A percentile compares a stretch with the other conserved stretches of the same genome.
These are phyloP conservation scores for Amphirosellinia nigrospora DNA, from an alignment of 495 filamentous ascomycete genomes.

Conservation along the genomic window DNA sequence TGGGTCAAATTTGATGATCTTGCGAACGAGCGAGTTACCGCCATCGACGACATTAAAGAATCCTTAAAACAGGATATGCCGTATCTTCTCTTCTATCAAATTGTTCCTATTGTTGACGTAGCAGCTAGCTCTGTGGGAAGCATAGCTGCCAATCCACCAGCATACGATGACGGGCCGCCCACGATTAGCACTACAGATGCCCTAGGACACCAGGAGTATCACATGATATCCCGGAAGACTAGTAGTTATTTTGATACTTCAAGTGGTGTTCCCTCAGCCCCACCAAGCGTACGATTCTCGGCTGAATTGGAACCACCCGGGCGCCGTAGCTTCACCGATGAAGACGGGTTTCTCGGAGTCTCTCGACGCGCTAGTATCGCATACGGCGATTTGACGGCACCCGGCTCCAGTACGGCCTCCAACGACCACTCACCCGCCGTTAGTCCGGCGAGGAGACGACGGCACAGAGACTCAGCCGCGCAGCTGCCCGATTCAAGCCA, in stretches of 20 bases:
- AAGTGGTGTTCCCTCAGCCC: slow-evolving; percentile 36
- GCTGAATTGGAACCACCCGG: slow-evolving; percentile 43
- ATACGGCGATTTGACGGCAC: slow-evolving; percentile 52
- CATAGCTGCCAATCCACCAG: slow-evolving; percentile 57
- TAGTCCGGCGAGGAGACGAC: slow-evolving; percentile 59
- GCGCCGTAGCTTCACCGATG: slow-evolving; percentile 46
- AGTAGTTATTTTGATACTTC: slow-evolving; percentile 51
- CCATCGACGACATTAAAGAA: slow-evolving; percentile 78
- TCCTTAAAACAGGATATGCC: slow-evolving; percentile 83
- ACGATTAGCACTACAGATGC: slow-evolving; percentile 32
- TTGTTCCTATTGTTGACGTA: slow-evolving; percentile 81
- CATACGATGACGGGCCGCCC: slow-evolving; percentile 60
- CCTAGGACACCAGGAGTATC: slow-evolving; percentile 31
- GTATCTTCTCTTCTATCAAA: slow-evolving; percentile 94
- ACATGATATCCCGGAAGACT: slow-evolving; percentile 41
- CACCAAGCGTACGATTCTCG: slow-evolving; percentile 50
- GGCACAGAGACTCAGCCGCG: slow-evolving; percentile 60
- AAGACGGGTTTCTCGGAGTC: slow-evolving; percentile 42
- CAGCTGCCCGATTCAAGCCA: slow-evolving; percentile 62
- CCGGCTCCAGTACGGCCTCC: slow-evolving; percentile 44
- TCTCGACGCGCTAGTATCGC: slow-evolving; percentile 55
- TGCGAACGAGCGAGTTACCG: slow-evolving; percentile 65
- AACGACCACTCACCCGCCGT: slow-evolving; percentile 44
- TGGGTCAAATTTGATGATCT: slow-evolving; percentile 96
- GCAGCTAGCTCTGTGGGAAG: slow-evolving; percentile 59